A percentile compares a stretch with the other conserved stretches of the same genome.
Evolutionary conservation across 306 rosid genomes (phyloP).

Genomic region (Neltuma alba): DNA sequence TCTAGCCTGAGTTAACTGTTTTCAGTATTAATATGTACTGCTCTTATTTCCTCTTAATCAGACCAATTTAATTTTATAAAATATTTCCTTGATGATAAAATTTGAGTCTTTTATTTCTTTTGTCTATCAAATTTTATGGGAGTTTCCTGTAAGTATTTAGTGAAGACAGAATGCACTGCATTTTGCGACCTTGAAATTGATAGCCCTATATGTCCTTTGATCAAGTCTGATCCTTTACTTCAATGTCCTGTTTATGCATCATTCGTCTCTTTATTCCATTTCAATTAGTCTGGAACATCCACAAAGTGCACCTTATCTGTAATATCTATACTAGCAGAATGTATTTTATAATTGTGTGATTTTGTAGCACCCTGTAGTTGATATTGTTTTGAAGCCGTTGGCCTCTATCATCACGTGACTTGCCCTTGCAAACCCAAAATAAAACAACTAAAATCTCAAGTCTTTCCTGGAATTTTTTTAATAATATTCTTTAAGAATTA

Average conservation of each 20-base stretch:
- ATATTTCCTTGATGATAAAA: constrained; percentile 16
- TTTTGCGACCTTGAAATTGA: constrained; percentile 19
- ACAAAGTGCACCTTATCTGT: constrained; percentile 1
- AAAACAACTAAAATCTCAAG: not conserved
- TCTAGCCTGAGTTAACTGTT: constrained; percentile 13
- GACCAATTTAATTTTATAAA: not conserved
- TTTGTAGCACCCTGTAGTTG: constrained; percentile 10
- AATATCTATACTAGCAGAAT: not conserved
- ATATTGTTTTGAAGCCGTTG: constrained; percentile 13
- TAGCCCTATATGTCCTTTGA: constrained; percentile 15
- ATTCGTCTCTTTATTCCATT: not conserved
- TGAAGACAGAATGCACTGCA: constrained; percentile 4
- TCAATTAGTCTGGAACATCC: too few species aligned
- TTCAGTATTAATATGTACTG: constrained; percentile 6
- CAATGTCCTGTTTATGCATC: constrained; percentile 4
- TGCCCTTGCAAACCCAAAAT: constrained; percentile 6
- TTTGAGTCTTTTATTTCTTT: too few species aligned
- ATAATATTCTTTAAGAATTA: not conserved
- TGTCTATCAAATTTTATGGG: constrained; percentile 8
- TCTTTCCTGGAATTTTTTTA: constrained; percentile 12
- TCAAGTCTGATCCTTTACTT: constrained; percentile 21
- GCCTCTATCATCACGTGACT: constrained; percentile 5
- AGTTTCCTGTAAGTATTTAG: constrained; percentile 5
- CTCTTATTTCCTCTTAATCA: constrained; percentile 20
- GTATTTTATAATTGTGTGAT: constrained; percentile 20